A percentile compares a stretch with the other conserved stretches of the same genome.
Evolutionary conservation across 345 rosid genomes (phyloP).

Genomic region (Hibiscus tridactylites): DNA sequence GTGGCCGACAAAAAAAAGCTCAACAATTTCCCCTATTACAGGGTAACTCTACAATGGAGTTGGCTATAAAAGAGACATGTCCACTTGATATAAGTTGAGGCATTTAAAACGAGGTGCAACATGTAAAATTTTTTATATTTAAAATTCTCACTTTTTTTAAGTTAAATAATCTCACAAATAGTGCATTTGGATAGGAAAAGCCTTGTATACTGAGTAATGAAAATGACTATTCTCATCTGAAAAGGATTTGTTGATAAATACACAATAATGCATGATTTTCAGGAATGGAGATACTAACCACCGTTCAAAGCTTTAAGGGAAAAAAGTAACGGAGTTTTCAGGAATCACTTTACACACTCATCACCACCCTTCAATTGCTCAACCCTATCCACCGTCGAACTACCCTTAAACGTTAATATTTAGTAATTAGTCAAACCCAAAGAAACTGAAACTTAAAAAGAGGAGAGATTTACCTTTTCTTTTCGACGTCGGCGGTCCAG

Average conservation of each 20-base stretch:
- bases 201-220: not conserved
- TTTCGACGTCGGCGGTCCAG: too few species aligned
- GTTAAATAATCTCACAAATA: not conserved
- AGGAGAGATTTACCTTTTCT: too few species aligned
- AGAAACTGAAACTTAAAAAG: too few species aligned
- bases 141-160: not conserved
- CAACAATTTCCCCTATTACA: not conserved
- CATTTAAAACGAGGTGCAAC: not conserved
- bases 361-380: too few species aligned
- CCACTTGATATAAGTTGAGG: not conserved
- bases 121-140: not conserved
- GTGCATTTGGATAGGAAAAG: not conserved
- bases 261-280: not conserved
- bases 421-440: too few species aligned
- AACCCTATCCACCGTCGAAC: too few species aligned
- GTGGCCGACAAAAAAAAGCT: not conserved
- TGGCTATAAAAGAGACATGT: not conserved
- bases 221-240: not conserved
- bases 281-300: too few species aligned
- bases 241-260: not conserved
- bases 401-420: too few species aligned
- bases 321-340: too few species aligned
- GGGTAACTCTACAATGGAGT: not conserved
- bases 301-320: too few species aligned
- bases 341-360: too few species aligned